Evolutionary conservation across 139 green algal genomes (phyloP), one percentile per base, ranked within the genome.

Genomic region (Auxenochlorella pyrenoidosa): DNA sequence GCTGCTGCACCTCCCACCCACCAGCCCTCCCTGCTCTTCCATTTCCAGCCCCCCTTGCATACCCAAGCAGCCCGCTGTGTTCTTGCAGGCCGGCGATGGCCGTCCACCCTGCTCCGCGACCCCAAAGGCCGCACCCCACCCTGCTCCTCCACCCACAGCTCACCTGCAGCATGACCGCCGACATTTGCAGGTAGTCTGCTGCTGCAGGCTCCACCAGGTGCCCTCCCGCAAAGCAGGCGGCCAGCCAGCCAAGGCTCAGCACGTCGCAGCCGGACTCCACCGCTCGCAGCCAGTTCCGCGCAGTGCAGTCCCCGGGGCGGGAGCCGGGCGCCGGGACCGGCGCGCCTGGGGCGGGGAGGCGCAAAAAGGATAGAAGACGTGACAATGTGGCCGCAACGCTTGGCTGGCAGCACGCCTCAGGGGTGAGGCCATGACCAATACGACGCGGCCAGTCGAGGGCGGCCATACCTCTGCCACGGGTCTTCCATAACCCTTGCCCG

Each of bases 231-330:
- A 38, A 72, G 58, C 79, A 84, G 22, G 58, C 34, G 58, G 38
- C 58, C 79, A 84, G 54, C 79, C 79, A 84, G 34, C 22, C 38
- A 24, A 84, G 34, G 79, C 36, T 41, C 24, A 84, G 51, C 36
- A 84, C 60, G 22, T 84, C 79, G 12, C 79, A 72, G 58, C 58
- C 79, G 5, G 38, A 21, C 34, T 1, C 30, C 15, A 18, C 41
- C 16, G 51, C 77, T 6, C 16, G 43, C 40, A 28, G 51, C 80
- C 63, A 86, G 80, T 68, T 65, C 40, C 15, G 65, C 28, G 26
- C 71, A 59, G 83, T 68, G 66, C 75, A 28, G 5, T 81, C 40
- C 34, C 24, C 30, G 10, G 34, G 38, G 63, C 63, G 38, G 32
- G 12, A 30, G 44, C 43, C 41, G 41, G 43, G 41, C 32, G 40